Conservation (phyloP, 2,329 filamentous ascomycete genomes). For the Diplodia scrobiculata region DNA sequence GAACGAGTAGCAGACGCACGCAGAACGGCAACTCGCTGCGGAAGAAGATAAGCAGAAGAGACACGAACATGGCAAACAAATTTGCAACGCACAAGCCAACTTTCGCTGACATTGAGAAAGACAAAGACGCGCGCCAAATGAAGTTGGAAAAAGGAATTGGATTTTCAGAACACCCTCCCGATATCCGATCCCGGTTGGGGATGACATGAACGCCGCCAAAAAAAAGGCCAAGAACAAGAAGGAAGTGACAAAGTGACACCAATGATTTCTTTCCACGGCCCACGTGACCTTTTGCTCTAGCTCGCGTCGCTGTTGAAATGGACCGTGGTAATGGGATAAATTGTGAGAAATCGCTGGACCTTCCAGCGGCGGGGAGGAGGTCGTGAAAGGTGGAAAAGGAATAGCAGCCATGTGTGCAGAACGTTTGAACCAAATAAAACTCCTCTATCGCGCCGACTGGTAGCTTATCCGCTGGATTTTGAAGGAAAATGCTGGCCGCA, state of each 20-base stretch:
- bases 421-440: slow-evolving; percentile 4
- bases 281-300: not conserved
- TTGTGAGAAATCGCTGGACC: not conserved
- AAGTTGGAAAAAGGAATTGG: slow-evolving; percentile 1
- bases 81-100: not conserved
- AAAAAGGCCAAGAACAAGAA: not conserved
- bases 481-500: not conserved
- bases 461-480: slow-evolving; percentile 4
- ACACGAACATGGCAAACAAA: not conserved
- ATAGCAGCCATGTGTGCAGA: not conserved
- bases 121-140: not conserved
- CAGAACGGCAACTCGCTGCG: not conserved
- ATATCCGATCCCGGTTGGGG: not conserved
- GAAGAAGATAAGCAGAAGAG: not conserved
- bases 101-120: not conserved
- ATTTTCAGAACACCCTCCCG: slow-evolving; percentile 23
- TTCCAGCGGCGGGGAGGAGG: not conserved
- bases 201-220: not conserved
- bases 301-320: not conserved
- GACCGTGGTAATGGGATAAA: not conserved
- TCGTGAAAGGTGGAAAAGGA: not conserved
- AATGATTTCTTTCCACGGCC: not conserved
- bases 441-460: slow-evolving; percentile 16
- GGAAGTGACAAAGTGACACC: not conserved
- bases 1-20: not conserved